Conservation (phyloP, 2,329 filamentous ascomycete species). For the Ceratocystis smalleyi region DNA sequence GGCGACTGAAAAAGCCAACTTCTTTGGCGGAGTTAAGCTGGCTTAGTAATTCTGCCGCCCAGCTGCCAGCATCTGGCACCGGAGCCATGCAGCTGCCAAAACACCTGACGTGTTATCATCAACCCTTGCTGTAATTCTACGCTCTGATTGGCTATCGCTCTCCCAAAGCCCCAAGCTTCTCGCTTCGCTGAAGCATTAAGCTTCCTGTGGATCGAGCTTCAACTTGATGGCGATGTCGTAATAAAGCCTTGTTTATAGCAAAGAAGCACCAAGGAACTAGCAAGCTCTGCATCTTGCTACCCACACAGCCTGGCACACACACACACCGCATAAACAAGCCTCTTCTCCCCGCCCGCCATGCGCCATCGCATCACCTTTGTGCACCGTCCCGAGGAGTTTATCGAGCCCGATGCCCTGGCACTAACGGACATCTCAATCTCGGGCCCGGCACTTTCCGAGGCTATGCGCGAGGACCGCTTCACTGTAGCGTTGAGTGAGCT, state of each 20-base stretch:
- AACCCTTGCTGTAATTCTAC: neutral
- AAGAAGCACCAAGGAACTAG: neutral
- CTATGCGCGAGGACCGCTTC: constrained; percentile 62
- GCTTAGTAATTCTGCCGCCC: neutral
- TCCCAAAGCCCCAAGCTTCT: neutral
- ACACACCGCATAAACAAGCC: neutral
- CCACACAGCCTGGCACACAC: neutral
- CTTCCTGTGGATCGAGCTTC: neutral
- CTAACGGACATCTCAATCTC: constrained; percentile 41
- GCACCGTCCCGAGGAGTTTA: constrained; percentile 44
- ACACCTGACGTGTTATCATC: neutral
- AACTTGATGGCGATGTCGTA: neutral
- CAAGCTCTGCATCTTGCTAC: too few relatives aligned
- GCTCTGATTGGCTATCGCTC: neutral
- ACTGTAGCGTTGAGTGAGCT: constrained; percentile 62
- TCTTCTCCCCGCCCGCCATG: constrained; percentile 33
- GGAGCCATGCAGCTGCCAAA: neutral
- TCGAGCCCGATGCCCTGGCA: constrained; percentile 48
- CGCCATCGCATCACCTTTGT: constrained; percentile 69
- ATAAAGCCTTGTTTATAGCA: neutral
- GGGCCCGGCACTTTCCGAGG: constrained; percentile 38
- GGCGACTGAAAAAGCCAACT: neutral
- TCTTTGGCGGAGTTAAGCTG: neutral
- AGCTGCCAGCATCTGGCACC: neutral
- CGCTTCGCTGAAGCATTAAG: neutral